Percentiles rank a stretch among this genome's conserved stretches.
Conservation (phyloP, 2,329 filamentous ascomycete genomes). For the Trichoderma sp. region DNA sequence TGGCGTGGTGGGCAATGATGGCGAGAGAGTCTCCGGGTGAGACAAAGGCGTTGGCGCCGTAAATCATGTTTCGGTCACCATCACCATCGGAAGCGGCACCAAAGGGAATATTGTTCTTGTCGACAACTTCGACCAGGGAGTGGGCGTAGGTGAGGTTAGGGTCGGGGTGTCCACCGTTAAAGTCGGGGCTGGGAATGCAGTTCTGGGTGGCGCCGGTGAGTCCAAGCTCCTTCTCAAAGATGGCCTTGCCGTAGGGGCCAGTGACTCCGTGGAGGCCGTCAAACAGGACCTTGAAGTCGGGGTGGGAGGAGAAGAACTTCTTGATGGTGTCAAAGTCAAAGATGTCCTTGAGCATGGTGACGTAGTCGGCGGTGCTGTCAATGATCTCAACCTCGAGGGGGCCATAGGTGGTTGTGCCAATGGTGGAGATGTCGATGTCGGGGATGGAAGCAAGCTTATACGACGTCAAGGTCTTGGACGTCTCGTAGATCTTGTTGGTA, state of each 20-base stretch:
- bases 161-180: slow-evolving; percentile 95
- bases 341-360: slow-evolving; percentile 94
- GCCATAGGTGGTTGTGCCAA: slow-evolving; percentile 83
- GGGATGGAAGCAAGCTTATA: slow-evolving; percentile 92
- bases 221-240: slow-evolving; percentile 92
- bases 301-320: slow-evolving; percentile 81
- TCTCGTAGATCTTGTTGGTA: slow-evolving; percentile 96
- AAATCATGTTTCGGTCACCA: slow-evolving; percentile 99
- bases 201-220: slow-evolving; percentile 79
- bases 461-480: slow-evolving; percentile 81
- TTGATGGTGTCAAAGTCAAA: slow-evolving; percentile 97
- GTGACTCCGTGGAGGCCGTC: slow-evolving; percentile 94
- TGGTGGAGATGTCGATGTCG: slow-evolving; percentile 76
- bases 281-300: slow-evolving; percentile 95
- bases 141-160: slow-evolving; percentile 97
- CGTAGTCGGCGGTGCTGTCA: slow-evolving; percentile 88
- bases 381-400: slow-evolving; percentile 90
- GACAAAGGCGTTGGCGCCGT: slow-evolving; percentile 93
- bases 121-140: slow-evolving; percentile 88
- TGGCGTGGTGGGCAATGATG: slow-evolving; percentile 95
- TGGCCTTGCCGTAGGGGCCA: slow-evolving; percentile 88
- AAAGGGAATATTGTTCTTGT: slow-evolving; percentile 89
- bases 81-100: slow-evolving; percentile 96
- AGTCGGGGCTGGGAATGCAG: slow-evolving; percentile 88
- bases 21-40: slow-evolving; percentile 96